A percentile compares a stretch with the other conserved stretches of the same genome.
Evolutionary conservation across 139 green algal species (phyloP).

Genomic region (Chlamydomonas sp.): DNA sequence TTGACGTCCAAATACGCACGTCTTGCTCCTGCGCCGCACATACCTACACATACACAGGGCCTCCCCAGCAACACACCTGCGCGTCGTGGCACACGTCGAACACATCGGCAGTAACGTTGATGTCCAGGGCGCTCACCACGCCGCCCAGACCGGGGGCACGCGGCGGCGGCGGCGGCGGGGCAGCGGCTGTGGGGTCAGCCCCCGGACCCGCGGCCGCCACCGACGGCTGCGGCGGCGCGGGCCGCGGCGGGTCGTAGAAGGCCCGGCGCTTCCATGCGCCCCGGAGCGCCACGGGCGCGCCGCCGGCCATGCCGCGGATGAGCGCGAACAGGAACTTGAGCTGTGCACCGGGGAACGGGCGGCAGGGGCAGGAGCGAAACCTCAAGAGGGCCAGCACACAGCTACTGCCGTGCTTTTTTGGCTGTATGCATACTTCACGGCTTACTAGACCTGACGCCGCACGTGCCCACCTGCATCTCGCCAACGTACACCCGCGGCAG

Average conservation of each 20-base stretch:
- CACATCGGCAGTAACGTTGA: slow-evolving; percentile 46
- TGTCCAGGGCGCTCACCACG: slow-evolving; percentile 50
- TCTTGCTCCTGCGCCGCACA: no score
- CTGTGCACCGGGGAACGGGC: neutral
- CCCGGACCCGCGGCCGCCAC: slow-evolving; percentile 29
- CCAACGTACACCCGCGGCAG: slow-evolving; percentile 49
- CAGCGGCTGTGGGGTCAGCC: neutral
- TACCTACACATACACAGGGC: no score
- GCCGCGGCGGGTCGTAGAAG: slow-evolving; percentile 50
- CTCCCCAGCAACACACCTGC: slow-evolving; percentile 14
- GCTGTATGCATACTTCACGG: no score
- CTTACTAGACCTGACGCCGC: no score
- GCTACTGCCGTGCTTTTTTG: no score
- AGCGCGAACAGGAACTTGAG: slow-evolving; percentile 48
- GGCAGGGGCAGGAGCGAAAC: no score
- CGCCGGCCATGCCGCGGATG: slow-evolving; percentile 32
- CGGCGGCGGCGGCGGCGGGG: slow-evolving; percentile 20
- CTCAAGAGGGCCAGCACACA: no score
- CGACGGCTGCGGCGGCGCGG: slow-evolving; percentile 41
- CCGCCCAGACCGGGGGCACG: neutral
- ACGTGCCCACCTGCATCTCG: slow-evolving; percentile 43
- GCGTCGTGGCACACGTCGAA: slow-evolving; percentile 54
- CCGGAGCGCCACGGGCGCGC: slow-evolving; percentile 48
- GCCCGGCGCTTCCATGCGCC: slow-evolving; percentile 55
- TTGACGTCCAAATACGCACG: no score